Evolutionary conservation across 2,329 filamentous ascomycete genomes (phyloP), one percentile per base, ranked within the genome.

Genomic region (Ustulina deusta): DNA sequence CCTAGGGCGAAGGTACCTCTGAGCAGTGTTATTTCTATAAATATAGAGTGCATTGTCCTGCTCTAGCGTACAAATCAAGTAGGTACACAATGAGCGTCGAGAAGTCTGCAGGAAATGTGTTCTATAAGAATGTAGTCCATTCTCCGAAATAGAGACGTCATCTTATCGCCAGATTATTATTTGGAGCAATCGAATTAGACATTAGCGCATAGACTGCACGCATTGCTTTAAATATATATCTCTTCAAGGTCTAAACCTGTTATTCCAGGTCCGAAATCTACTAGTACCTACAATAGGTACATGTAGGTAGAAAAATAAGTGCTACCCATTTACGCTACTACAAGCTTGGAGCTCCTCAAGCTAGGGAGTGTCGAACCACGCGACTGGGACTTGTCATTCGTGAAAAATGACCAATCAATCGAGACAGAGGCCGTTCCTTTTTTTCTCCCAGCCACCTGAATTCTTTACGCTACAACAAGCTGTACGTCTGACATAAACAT

Each of bases 401-500:
- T 57, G 46, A 49, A 25, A 48, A 34, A 40, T 46, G 29, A 27
- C 66, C 62, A 65, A 68, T 61, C 61, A 65, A 49, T 10, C 32
- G n/a, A 20, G 22, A 46, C 15, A 32, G 22, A 20, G 51, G n/a
- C 22, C n/a, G 40, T 48, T 62, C 29, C 10, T n/a, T 67, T 55
- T 54, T 27, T 22, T 15, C 9, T 58, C 56, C 65, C 65, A 68
- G 65, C 68, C 68, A 65, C 68, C 65, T n/a, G 44, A n/a, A 65
- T 62, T 68, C 67, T 57, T 51, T 51, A 6, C 34, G 6, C 25
- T 20, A 34, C n/a, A n/a, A n/a, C n/a, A 34, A 34, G 49, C 10
- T 32, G 10, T 11, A 34, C 34, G 5, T 10, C 3, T 3, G 9
- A n/a, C 49, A 3, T n/a, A 52, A 32, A 20, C 17, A 34, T 9